Evolutionary conservation across 2,329 filamentous ascomycete species (phyloP), one percentile per base, ranked within the genome.

Genomic region (Monosporascus sp.): DNA sequence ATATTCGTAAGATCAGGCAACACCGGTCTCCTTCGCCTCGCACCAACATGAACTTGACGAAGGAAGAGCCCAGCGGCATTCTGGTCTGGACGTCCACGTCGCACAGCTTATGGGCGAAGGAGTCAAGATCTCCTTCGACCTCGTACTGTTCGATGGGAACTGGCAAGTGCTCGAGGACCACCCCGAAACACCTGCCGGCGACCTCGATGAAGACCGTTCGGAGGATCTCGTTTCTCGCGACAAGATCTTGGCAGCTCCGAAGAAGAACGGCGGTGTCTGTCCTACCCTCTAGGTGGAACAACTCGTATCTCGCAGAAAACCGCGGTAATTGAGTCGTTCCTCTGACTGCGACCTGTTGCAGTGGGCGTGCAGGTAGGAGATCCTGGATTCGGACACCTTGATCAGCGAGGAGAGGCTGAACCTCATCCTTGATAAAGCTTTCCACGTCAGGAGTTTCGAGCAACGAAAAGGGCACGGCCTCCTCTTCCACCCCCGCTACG

Each of bases 181-280:
- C 80, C 51, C 79, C 78, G 55, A 82, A 75, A 60, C 76, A 81
- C 38, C 72, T 71, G 6, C 70, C 71, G 22, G 74, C 70, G 53
- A 75, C 71, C 52, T 77, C 72, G 15, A 86, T 74, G 56, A 88
- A 88, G 5, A 87, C 80, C 0, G 84, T 88, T 5, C 84, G 79
- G 3, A 88, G 71, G 24, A 88, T 83, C 59, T 87, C 83, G 62
- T 87, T 84, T 7, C 73, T 73, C 3, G 75, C 68, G 1, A 88
- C 79, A 3, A 88, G 76, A 37, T 81, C 70, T 48, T 75, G 73
- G 57, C 80, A 84, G 47, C 75, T 74, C 18, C 68, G 55, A 35
- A 77, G 69, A 24, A 85, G 72, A 14, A 74, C 73, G 11, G 72
- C 66, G 15, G 73, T 61, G 49, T 85, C 70, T 14, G 86, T 69